Evolutionary conservation across 2,329 filamentous ascomycete species (phyloP).

Genomic region (Cordyceps farinosa): DNA sequence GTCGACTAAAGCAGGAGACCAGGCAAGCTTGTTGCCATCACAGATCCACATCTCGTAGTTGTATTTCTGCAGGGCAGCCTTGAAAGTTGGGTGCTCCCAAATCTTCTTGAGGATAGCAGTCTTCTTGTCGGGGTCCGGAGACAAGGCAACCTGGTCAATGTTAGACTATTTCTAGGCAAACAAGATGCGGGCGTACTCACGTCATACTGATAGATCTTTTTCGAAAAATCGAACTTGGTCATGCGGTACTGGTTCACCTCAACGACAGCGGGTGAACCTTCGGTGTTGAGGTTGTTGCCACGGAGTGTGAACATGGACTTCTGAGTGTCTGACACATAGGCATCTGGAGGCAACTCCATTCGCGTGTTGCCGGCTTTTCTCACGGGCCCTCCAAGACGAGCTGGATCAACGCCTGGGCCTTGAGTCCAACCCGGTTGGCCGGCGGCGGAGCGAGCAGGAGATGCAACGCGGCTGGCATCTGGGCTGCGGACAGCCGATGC

Average conservation of each 20-base stretch:
- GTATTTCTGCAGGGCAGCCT: constrained; percentile 48
- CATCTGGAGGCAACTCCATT: constrained; percentile 57
- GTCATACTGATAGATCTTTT: constrained; percentile 78
- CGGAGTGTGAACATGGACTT: constrained; percentile 36
- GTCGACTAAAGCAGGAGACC: constrained; percentile 50
- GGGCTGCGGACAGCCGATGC: background rate
- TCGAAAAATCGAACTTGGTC: constrained; percentile 49
- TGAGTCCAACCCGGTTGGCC: constrained; percentile 24
- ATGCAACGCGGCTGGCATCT: constrained; percentile 6
- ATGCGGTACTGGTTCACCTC: constrained; percentile 76
- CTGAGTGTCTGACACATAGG: constrained; percentile 40
- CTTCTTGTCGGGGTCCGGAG: constrained; percentile 58
- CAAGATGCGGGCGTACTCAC: constrained; percentile 48
- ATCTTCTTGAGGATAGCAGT: constrained; percentile 68
- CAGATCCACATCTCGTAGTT: constrained; percentile 59
- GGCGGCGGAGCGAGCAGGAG: constrained; percentile 20
- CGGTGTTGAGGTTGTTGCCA: constrained; percentile 47
- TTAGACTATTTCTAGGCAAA: constrained; percentile 18
- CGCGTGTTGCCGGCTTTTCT: constrained; percentile 41
- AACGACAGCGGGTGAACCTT: constrained; percentile 53
- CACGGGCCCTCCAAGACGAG: constrained; percentile 27
- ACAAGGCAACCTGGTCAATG: constrained; percentile 56
- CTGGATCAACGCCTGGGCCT: constrained; percentile 44
- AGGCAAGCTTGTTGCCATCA: constrained; percentile 82
- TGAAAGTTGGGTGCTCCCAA: constrained; percentile 64